Conservation (phyloP, 2,329 filamentous ascomycete genomes). For the Magnaporthales sp. region DNA sequence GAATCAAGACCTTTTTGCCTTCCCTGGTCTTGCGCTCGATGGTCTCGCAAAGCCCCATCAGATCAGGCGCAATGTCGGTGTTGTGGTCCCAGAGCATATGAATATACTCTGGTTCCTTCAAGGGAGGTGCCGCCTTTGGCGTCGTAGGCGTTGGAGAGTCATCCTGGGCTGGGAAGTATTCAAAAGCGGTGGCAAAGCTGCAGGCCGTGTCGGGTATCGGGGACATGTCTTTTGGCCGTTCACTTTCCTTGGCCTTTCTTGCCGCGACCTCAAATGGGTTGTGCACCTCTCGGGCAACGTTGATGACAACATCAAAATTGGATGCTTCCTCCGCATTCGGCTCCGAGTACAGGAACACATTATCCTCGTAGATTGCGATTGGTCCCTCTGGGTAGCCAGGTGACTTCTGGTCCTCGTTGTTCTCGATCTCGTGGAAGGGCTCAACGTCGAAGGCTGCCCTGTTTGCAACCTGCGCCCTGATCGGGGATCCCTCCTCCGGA, state of each 20-base stretch:
- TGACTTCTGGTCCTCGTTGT: constrained; percentile 71
- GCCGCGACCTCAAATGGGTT: constrained; percentile 55
- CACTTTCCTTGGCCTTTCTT: constrained; percentile 16
- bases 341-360: constrained; percentile 72
- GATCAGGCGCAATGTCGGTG: constrained; percentile 71
- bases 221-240: constrained; percentile 21
- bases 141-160: constrained; percentile 42
- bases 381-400: constrained; percentile 77
- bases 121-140: constrained; percentile 37
- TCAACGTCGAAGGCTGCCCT: constrained; percentile 49
- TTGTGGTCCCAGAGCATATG: constrained; percentile 87
- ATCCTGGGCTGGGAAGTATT: constrained; percentile 36
- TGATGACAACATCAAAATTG: constrained; percentile 74
- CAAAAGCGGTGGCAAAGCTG: constrained; percentile 54
- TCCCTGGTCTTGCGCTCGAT: constrained; percentile 65
- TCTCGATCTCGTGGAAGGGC: constrained; percentile 56
- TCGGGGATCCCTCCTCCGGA: constrained; percentile 47
- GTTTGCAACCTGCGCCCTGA: constrained; percentile 53
- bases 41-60: constrained; percentile 65
- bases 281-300: constrained; percentile 72
- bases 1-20: constrained; percentile 71
- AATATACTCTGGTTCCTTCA: constrained; percentile 66
- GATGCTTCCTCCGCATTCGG: constrained; percentile 70
- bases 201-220: constrained; percentile 47
- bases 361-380: constrained; percentile 71